Conservation (phyloP, 2,329 filamentous ascomycete species). For the Ophiostoma montium region DNA sequence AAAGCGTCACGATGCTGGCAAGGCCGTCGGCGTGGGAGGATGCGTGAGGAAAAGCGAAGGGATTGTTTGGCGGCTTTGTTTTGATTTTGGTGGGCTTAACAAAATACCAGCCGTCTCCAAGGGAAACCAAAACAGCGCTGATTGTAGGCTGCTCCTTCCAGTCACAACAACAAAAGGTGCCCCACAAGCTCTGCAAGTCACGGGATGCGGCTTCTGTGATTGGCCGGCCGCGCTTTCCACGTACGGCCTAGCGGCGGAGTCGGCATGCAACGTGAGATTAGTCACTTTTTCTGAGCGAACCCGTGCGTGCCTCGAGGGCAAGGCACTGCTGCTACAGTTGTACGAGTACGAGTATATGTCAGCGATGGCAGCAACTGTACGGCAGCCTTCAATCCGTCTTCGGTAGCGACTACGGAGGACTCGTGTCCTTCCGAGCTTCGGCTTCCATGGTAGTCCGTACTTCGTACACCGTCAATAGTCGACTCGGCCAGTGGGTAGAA, state of each 20-base stretch:
- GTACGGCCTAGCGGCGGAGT: background rate
- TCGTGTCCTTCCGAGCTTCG: no score
- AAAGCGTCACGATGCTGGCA: constrained; percentile 3
- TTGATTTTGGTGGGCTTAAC: constrained; percentile 16
- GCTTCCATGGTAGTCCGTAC: no score
- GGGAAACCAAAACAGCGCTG: constrained; percentile 13
- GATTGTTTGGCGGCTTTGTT: constrained; percentile 16
- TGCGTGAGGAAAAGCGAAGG: constrained; percentile 6
- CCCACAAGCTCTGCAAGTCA: constrained; percentile 7
- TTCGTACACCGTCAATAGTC: no score
- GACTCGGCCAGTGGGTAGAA: no score
- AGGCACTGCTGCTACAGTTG: no score
- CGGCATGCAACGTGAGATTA: background rate
- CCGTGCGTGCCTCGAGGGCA: background rate
- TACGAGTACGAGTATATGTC: background rate
- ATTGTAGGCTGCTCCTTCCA: constrained; percentile 7
- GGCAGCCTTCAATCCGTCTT: no score
- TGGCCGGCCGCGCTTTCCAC: background rate
- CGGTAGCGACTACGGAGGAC: no score
- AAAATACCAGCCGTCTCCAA: constrained; percentile 14
- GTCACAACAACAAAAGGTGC: constrained; percentile 8
- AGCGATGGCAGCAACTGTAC: no score
- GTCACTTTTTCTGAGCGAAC: background rate
- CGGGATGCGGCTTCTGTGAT: constrained; percentile 1
- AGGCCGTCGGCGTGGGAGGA: constrained; percentile 2